Percentiles rank a stretch among this genome's conserved stretches.
Conservation (phyloP, 1,284 basidiomycete species). For the Leccinum fallax region DNA sequence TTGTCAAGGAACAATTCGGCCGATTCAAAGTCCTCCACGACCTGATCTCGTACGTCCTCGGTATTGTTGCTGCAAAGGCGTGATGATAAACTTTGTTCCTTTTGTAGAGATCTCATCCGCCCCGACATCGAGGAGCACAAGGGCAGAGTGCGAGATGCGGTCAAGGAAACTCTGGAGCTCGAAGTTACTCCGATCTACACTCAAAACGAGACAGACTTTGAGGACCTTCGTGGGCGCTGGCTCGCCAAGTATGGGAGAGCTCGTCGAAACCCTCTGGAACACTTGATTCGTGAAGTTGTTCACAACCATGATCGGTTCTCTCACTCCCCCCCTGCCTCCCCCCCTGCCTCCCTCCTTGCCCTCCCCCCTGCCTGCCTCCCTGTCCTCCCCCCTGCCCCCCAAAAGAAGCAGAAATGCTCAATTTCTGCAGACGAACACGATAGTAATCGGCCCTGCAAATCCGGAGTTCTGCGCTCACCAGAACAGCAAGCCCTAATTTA, state of each 20-base stretch:
- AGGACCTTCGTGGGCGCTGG: slow-evolving; percentile 26
- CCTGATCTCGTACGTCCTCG: slow-evolving; percentile 32
- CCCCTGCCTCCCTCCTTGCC: no score
- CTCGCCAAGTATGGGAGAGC: slow-evolving; percentile 21
- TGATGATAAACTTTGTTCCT: neutral
- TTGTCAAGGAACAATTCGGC: slow-evolving; percentile 37
- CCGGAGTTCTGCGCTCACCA: neutral
- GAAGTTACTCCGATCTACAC: slow-evolving; percentile 36
- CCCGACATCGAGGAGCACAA: slow-evolving; percentile 29
- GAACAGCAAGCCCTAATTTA: neutral
- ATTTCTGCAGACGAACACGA: no score
- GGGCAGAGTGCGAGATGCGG: slow-evolving; percentile 1
- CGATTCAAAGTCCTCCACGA: slow-evolving; percentile 34
- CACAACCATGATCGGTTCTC: no score
- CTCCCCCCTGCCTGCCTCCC: no score
- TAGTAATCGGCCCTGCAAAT: no score
- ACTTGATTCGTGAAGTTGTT: no score
- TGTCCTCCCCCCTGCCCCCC: no score
- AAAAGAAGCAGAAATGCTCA: no score
- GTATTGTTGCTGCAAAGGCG: neutral
- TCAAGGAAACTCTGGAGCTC: slow-evolving; percentile 28
- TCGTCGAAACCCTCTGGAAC: neutral
- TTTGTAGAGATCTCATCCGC: slow-evolving; percentile 22
- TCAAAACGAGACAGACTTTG: slow-evolving; percentile 36
- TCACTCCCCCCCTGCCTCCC: no score